Evolutionary conservation across 805 yeast genomes (phyloP), one percentile per base, ranked within the genome.

Genomic region (Priceomyces haplophilus): DNA sequence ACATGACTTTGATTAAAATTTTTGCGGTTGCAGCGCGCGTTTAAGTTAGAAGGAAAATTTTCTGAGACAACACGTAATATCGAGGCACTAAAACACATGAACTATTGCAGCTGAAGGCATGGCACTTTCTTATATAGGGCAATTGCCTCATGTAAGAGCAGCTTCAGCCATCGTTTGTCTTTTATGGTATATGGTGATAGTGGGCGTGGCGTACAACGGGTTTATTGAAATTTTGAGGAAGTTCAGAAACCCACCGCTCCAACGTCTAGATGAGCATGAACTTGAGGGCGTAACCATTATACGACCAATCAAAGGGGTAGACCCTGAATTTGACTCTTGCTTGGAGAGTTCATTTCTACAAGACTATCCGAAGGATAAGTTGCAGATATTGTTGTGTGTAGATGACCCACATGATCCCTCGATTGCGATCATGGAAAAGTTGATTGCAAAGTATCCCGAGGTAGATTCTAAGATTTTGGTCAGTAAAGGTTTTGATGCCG

Each of bases 261-360:
- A 44, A 25, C 27, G 37, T 17, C 24, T 34, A 13, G 31, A 27
- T 4, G 43, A 44, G 10, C 44, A 46, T 1, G 40, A 42, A 13
- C 40, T 44, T 20, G 73, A 67, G 45, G 67, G 72, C 6, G 96
- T 88, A 15, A 78, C 93, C 1, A 85, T 89, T 19, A 57, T 88
- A 27, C 65, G 96, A 23, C 97, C 97, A 0, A 69, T 88, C 45
- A 87, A 87, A 55, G 96, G 96, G 13, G 65, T 87, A 13, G 97
- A 88, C 59, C 78, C 89, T 1, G 90, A 83, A 50, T 72, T 88
- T 62, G 76, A 72, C 30, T 60, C 74, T 8, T 88, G 96, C 56
- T 64, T 89, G 30, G 79, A 78, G 43, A 76, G 85, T 21, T 78
- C 88, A 4, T 78, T 88, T 44, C 61, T 67, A 34, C 96, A 88